Conservation (phyloP, 768 basidiomycete genomes). For the Boletus subparvulus region DNA sequence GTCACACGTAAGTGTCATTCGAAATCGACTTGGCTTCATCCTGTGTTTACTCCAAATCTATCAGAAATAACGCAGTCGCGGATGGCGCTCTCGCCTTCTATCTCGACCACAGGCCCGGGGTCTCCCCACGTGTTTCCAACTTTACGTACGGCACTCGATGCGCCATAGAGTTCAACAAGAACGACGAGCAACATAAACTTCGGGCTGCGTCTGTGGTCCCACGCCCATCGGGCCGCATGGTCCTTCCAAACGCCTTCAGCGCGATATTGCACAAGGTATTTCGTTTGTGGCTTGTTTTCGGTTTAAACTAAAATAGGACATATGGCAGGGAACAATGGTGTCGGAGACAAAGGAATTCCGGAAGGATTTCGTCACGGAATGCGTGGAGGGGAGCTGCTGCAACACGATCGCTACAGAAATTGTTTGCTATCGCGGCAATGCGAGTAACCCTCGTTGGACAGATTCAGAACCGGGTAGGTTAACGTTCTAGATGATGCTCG, state of each 20-base stretch:
- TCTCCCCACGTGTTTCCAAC: slow-evolving; percentile 39
- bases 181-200: slow-evolving; percentile 29
- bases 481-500: not conserved
- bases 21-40: not conserved
- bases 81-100: slow-evolving; percentile 46
- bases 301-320: not conserved
- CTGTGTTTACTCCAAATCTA: not conserved
- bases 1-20: slow-evolving; percentile 43
- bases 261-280: slow-evolving; percentile 30
- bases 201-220: slow-evolving; percentile 30
- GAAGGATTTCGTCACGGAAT: slow-evolving; percentile 34
- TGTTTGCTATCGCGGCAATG: slow-evolving; percentile 30
- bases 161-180: slow-evolving; percentile 29
- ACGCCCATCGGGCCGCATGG: slow-evolving; percentile 33
- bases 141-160: slow-evolving; percentile 40
- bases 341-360: slow-evolving; percentile 34
- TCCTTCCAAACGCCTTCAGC: slow-evolving; percentile 34
- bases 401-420: slow-evolving; percentile 31
- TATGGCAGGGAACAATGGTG: slow-evolving; percentile 25
- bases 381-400: slow-evolving; percentile 27
- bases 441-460: slow-evolving; percentile 28
- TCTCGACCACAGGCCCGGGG: slow-evolving; percentile 37
- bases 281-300: too few species aligned
- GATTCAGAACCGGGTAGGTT: slow-evolving; percentile 30
- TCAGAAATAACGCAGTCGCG: slow-evolving; percentile 48